Base-by-base conservation (phyloP, 495 filamentous ascomycete genomes). In the Recurvomyces mirabilis region DNA sequence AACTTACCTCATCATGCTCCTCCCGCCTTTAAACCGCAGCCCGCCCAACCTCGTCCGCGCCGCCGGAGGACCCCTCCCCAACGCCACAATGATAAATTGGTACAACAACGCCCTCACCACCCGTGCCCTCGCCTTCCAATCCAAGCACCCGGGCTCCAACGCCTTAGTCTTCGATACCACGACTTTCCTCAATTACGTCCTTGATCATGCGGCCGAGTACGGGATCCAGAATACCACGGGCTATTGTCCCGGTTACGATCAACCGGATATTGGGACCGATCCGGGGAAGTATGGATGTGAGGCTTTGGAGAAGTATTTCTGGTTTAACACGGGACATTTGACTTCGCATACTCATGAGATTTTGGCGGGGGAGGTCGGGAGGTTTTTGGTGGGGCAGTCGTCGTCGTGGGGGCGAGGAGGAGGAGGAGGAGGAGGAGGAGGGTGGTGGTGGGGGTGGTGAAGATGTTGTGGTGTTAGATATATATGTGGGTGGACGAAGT, bases 261-360 rank as follows among this genome's bases (percentile, higher is more conserved):
- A 71, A 46, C 66, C 66, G 4, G 66, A 71, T 57, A 64, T 75
- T 37, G 52, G 46, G n/a, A 58, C 52, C 19, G 60, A 69, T 35
- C 67, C 67, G 38, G 44, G 43, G 26, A 50, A 53, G 33, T 72
- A 73, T 57, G 70, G 69, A 22, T 74, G 70, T 58, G 51, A 59
- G 34, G 60, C 67, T 32, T 41, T 70, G 53, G 50, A 64, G 15
- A 12, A 13, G 37, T 12, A 24, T 6, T 35, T 28, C 45, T 72
- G 70, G 68, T 71, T 60, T 43, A 67, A 72, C 52, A 62, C 60
- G 7, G 68, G 68, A 6, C 70, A 74, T 62, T 59, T 73, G 53
- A 72, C 68, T 4, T 66, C 58, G 21, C 60, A 65, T 50, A 54
- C 62, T 6, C 68, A 72, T 61, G 35, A 59, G 40, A 57, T 66